Evolutionary conservation across 192 early-diverging fungal species (phyloP).

Genomic region (Entophlyctis luteolus): DNA sequence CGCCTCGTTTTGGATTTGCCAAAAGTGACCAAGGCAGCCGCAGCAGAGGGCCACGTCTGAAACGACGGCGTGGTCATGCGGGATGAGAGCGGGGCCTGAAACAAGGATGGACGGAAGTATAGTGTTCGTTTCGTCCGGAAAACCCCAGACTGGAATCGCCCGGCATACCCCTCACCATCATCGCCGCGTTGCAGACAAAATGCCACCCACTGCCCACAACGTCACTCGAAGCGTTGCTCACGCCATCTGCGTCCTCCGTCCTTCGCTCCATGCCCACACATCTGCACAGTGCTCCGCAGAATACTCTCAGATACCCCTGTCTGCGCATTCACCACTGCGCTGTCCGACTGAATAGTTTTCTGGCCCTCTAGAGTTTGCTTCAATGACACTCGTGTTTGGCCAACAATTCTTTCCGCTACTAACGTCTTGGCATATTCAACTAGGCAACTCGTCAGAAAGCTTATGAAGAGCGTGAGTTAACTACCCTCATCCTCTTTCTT

Average conservation of each 20-base stretch:
- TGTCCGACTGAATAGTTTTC: constrained; percentile 7
- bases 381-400: not conserved
- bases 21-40: too few species aligned
- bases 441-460: not conserved
- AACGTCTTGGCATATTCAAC: constrained; percentile 9
- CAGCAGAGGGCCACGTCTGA: too few species aligned
- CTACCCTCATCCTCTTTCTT: constrained; percentile 22
- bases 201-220: too few species aligned
- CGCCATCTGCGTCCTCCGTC: not conserved
- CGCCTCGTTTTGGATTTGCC: too few species aligned
- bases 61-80: too few species aligned
- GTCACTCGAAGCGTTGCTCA: too few species aligned
- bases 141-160: not conserved
- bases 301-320: not conserved
- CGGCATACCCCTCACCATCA: not conserved
- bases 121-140: too few species aligned
- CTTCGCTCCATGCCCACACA: not conserved
- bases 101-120: too few species aligned
- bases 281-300: not conserved
- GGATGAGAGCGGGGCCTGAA: too few species aligned
- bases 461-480: not conserved
- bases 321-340: not conserved
- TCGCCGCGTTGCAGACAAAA: too few species aligned
- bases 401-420: not conserved
- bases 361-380: constrained; percentile 12